phyloP scores from a whole-genome alignment of 2,329 filamentous ascomycete genomes.

The Trichocomaceae sp. region DNA sequence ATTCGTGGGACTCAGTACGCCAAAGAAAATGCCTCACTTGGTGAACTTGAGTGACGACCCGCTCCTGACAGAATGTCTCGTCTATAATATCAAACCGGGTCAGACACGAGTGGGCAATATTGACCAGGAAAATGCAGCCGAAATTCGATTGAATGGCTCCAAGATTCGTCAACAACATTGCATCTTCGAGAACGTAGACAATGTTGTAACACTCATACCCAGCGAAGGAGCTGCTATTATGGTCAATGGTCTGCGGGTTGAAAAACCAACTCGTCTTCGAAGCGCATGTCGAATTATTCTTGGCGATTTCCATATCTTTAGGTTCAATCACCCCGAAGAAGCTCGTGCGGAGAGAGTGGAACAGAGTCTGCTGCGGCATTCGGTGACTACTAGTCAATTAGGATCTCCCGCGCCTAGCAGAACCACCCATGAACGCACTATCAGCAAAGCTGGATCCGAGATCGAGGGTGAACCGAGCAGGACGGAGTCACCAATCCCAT shows the following conservation, averaged over 20 bases:
- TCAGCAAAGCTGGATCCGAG: conserved; percentile 74
- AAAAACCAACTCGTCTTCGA: conserved; percentile 75
- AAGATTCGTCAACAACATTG: conserved; percentile 92
- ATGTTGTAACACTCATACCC: conserved; percentile 84
- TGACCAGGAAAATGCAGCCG: conserved; percentile 71
- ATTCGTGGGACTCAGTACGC: conserved; percentile 88
- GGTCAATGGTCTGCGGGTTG: conserved; percentile 90
- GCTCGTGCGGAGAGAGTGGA: conserved; percentile 87
- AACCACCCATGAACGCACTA: conserved; percentile 67
- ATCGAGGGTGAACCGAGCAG: conserved; percentile 64
- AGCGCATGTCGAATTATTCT: conserved; percentile 93
- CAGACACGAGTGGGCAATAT: conserved; percentile 92
- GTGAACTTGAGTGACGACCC: conserved; percentile 97
- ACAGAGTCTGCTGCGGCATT: conserved; percentile 79
- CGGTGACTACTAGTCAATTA: conserved; percentile 59
- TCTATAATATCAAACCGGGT: conserved; percentile 96
- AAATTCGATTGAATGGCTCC: conserved; percentile 89
- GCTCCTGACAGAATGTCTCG: conserved; percentile 85
- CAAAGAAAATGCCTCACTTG: conserved; percentile 98
- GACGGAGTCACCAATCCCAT: conserved; percentile 70
- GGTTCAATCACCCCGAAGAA: conserved; percentile 97
- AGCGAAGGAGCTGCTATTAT: conserved; percentile 92
- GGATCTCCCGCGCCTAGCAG: conserved; percentile 57
- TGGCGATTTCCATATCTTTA: conserved; percentile 96
- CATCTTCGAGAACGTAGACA: conserved; percentile 86